Percentiles rank a stretch among this genome's conserved stretches.
Conservation (phyloP, 2,329 filamentous ascomycete species). For the Fusarium anthophilum region DNA sequence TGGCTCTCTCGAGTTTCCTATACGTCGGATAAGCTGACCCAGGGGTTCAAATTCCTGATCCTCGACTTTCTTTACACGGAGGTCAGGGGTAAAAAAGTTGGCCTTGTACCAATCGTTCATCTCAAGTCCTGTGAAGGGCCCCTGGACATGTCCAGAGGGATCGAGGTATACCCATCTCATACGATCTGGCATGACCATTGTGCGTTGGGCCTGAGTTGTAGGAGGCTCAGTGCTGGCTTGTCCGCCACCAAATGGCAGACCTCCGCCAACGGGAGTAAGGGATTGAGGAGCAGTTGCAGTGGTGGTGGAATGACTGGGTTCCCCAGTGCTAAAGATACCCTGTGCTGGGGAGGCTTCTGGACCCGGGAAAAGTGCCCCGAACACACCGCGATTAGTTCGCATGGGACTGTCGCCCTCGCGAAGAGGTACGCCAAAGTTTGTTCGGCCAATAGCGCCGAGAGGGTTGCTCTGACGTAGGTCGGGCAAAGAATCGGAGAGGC, state of each 20-base stretch:
- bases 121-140: conserved; percentile 93
- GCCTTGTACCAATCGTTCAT: conserved; percentile 99
- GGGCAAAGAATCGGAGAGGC: conserved; percentile 63
- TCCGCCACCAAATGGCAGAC: conserved; percentile 49
- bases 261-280: conserved; percentile 49
- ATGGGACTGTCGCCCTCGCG: conserved; percentile 70
- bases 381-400: conserved; percentile 62
- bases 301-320: conserved; percentile 48
- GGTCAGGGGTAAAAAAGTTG: conserved; percentile 93
- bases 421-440: conserved; percentile 61
- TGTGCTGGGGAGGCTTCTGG: conserved; percentile 47
- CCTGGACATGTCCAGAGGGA: conserved; percentile 90
- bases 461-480: conserved; percentile 70
- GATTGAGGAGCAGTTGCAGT: conserved; percentile 48
- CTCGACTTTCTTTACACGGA: conserved; percentile 94
- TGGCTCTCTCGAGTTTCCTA: conserved; percentile 96
- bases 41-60: conserved; percentile 94
- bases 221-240: conserved; percentile 58
- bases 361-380: conserved; percentile 64
- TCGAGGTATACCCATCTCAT: conserved; percentile 99
- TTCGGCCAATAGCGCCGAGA: conserved; percentile 74
- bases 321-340: conserved; percentile 50
- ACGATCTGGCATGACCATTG: conserved; percentile 97
- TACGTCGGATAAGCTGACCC: conserved; percentile 91
- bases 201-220: conserved; percentile 76